phyloP scores from a whole-genome alignment of 179 eudicot species.

The Silene vulgaris region DNA sequence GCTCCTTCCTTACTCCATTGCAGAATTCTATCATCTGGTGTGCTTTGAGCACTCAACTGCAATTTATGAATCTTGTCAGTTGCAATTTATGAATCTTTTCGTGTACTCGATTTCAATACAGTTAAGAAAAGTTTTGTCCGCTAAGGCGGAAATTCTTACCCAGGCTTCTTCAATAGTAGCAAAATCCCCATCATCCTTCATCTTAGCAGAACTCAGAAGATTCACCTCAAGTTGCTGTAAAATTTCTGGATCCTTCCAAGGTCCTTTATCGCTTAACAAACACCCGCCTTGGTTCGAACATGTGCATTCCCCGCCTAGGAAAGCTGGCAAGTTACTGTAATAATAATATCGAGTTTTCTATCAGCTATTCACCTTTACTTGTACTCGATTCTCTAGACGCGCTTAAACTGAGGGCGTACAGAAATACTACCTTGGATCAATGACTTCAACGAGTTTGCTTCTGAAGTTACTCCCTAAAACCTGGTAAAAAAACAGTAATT shows the following conservation, averaged over 20 bases:
- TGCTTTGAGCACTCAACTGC: conserved; percentile 30
- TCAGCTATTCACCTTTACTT: not conserved
- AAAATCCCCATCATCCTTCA: conserved; percentile 13
- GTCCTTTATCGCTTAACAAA: conserved; percentile 56
- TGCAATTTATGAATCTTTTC: too few relatives aligned
- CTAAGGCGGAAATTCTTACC: conserved; percentile 8
- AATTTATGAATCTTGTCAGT: not conserved
- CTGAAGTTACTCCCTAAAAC: conserved; percentile 51
- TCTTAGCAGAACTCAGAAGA: conserved; percentile 10
- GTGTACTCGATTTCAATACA: too few relatives aligned
- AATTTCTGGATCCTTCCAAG: conserved; percentile 54
- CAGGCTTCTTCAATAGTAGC: conserved; percentile 21
- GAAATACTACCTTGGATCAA: conserved; percentile 49
- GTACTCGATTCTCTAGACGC: not conserved
- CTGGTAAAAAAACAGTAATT: conserved; percentile 23
- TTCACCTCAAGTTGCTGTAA: conserved; percentile 38
- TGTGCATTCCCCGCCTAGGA: conserved; percentile 59
- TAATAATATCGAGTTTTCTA: conserved; percentile 10
- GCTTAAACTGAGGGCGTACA: not conserved
- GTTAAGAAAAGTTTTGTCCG: not conserved
- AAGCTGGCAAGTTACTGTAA: conserved; percentile 51
- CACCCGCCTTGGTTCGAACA: conserved; percentile 59
- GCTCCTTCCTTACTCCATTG: conserved; percentile 8
- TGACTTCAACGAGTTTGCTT: conserved; percentile 40
- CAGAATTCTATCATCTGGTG: conserved; percentile 21